phyloP scores from a whole-genome alignment of 768 basidiomycete genomes.

The Amanita exitialis region DNA sequence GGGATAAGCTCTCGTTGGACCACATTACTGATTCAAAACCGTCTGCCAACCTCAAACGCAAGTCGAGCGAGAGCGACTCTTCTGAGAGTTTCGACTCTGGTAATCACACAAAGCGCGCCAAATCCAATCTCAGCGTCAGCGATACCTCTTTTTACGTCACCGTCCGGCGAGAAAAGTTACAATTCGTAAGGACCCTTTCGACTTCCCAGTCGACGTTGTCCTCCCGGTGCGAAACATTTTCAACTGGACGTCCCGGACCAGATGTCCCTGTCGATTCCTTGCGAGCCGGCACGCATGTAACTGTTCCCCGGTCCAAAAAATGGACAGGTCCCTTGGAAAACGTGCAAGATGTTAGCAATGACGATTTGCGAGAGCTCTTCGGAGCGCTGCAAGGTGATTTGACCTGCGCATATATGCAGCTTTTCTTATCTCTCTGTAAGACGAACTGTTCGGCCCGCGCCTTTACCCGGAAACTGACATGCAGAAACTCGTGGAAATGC shows the following conservation, averaged over 20 bases:
- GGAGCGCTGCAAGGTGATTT: conserved; percentile 4
- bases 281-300: background rate
- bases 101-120: conserved; percentile 28
- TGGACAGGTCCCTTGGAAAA: background rate
- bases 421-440: conserved; percentile 14
- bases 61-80: conserved; percentile 21
- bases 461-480: conserved; percentile 32
- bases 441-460: conserved; percentile 29
- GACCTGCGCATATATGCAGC: background rate
- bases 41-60: background rate
- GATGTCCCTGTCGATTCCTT: background rate
- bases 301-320: background rate
- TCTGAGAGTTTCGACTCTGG: conserved; percentile 29
- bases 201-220: conserved; percentile 8
- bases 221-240: background rate
- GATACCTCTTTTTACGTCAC: conserved; percentile 36
- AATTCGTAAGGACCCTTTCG: conserved; percentile 11
- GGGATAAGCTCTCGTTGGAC: background rate
- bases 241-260: background rate
- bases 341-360: background rate
- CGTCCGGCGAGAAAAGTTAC: conserved; percentile 25
- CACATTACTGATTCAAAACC: background rate
- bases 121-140: conserved; percentile 31
- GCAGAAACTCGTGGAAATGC: conserved; percentile 21
- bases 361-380: background rate